These are phyloP conservation scores for Fagopyrum esculentum DNA, from an alignment of 148 eudicot genomes.

Conservation along the genomic window DNA sequence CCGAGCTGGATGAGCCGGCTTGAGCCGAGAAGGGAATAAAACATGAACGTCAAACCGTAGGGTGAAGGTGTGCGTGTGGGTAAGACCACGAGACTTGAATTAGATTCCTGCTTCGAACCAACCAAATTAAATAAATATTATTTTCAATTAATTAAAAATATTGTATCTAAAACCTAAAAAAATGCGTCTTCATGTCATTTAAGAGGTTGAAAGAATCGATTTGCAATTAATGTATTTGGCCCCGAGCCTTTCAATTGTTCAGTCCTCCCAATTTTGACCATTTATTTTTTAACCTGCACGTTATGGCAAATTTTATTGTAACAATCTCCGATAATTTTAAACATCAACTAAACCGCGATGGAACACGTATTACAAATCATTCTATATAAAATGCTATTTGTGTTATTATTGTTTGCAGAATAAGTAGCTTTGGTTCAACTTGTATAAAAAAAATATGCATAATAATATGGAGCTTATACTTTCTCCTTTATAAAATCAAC, in stretches of 20 bases:
- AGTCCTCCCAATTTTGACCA: not conserved
- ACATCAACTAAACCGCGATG: too few relatives aligned
- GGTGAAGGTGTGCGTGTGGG: conserved; percentile 4
- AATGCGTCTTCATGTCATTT: conserved; percentile 9
- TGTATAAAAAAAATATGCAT: too few relatives aligned
- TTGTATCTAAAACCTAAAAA: not conserved
- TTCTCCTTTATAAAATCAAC: too few relatives aligned
- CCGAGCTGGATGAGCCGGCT: conserved; percentile 2
- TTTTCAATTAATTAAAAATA: not conserved
- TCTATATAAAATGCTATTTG: too few relatives aligned
- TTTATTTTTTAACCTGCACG: too few relatives aligned
- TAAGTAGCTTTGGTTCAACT: too few relatives aligned
- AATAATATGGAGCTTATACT: too few relatives aligned
- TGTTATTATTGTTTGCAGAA: too few relatives aligned
- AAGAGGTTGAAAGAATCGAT: conserved; percentile 9
- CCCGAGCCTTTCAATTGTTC: conserved; percentile 9
- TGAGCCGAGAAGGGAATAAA: not conserved
- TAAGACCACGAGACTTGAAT: not conserved
- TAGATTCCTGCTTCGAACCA: not conserved
- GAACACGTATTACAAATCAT: too few relatives aligned
- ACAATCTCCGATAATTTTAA: too few relatives aligned
- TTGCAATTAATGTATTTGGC: conserved; percentile 11
- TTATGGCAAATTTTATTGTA: too few relatives aligned
- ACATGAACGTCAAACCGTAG: conserved; percentile 8
- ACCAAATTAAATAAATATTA: not conserved